Base-by-base conservation (phyloP, 805 yeast genomes). In the Pichia deserticola region DNA sequence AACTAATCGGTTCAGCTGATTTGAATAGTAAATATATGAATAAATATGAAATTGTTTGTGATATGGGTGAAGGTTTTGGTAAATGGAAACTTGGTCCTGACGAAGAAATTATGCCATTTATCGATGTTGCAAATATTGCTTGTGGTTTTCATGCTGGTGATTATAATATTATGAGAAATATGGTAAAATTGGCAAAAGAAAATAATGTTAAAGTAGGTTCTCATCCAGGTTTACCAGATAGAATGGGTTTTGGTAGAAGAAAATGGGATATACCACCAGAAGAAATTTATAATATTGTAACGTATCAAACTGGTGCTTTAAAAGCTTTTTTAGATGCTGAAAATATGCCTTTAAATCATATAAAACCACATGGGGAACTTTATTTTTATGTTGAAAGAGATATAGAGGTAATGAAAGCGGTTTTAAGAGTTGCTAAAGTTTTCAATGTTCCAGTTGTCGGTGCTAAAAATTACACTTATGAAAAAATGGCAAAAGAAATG, bases 101-200 rank as follows among this genome's bases (percentile, higher is more conserved):
- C 54, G 69, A 61, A 20, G 72, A 70, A 29, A 63, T 70, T 33
- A 69, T 70, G 71, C 71, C 71, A 13, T 53, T 57, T 28, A 69
- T 70, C 44, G 71, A 69, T 53, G 59, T 62, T 7, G 74, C 74
- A 7, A 70, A 70, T 49, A 55, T 70, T 48, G 74, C 74, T 9
- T 70, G 74, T 56, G 74, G 74, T 5, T 69, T 65, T 43, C 74
- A 70, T 53, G 74, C 72, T 36, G 72, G 73, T 15, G 73, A 70
- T 53, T 65, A 62, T 45, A 63, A 58, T 36, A 68, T 62, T 36
- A 70, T 70, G 74, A 51, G 56, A 25, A 50, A 61, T 29, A 69
- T 68, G 48, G 69, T 70, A 7, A 49, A 54, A 41, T 49, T 65
- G 40, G 73, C 73, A 2, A 69, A 70, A 44, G 56, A 63, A 39